These are phyloP conservation scores for Talaromyces sp. DNA, from an alignment of 2,329 filamentous ascomycete species.

Conservation along the genomic window DNA sequence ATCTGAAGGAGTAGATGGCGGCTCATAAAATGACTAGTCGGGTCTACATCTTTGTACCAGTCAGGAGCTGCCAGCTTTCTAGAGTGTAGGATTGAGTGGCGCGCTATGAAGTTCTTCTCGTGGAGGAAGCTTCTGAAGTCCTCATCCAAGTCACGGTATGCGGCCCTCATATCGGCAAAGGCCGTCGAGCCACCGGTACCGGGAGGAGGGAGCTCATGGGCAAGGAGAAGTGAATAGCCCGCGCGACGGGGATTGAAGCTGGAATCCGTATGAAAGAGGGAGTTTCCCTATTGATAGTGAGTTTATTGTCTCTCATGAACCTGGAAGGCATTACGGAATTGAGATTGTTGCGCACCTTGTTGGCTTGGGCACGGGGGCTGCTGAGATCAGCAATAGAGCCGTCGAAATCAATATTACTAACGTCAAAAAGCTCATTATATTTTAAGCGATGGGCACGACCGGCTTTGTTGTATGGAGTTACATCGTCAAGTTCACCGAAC, in stretches of 20 bases:
- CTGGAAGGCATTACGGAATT: not conserved
- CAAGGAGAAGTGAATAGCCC: slow-evolving; percentile 51
- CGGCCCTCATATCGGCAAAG: slow-evolving; percentile 53
- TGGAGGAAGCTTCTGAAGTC: slow-evolving; percentile 35
- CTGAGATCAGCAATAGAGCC: slow-evolving; percentile 43
- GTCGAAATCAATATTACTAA: slow-evolving; percentile 53
- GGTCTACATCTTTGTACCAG: slow-evolving; percentile 48
- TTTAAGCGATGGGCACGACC: slow-evolving; percentile 49
- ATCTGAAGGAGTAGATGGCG: slow-evolving; percentile 50
- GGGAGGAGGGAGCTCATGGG: slow-evolving; percentile 48
- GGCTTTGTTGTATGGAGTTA: slow-evolving; percentile 47
- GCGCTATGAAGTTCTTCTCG: slow-evolving; percentile 45
- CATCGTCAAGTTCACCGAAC: slow-evolving; percentile 57
- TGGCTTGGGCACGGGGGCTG: slow-evolving; percentile 41
- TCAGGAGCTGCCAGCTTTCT: slow-evolving; percentile 51
- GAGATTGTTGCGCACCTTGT: slow-evolving; percentile 30
- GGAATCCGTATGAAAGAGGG: slow-evolving; percentile 54
- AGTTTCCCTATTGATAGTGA: slow-evolving; percentile 40
- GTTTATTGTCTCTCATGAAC: not conserved
- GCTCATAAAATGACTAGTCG: slow-evolving; percentile 34
- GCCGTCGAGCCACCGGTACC: slow-evolving; percentile 50
- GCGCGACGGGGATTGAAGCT: slow-evolving; percentile 55
- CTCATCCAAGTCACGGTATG: slow-evolving; percentile 47
- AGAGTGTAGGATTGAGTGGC: slow-evolving; percentile 51
- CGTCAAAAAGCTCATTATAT: slow-evolving; percentile 56